phyloP scores from a whole-genome alignment of 1,139 yeast species.

The Magnusiomyces tetraspermus region DNA sequence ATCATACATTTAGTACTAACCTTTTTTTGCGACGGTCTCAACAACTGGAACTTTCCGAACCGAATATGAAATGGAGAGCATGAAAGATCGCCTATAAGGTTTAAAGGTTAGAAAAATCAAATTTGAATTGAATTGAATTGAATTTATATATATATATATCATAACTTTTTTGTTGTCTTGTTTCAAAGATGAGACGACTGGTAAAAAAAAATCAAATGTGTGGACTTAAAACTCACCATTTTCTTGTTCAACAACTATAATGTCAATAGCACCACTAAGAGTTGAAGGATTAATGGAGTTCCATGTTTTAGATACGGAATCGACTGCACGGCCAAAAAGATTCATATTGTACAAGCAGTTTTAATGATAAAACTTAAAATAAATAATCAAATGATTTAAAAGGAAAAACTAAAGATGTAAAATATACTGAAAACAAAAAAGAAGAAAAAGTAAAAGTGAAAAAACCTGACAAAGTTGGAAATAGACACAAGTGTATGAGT shows the following conservation, averaged over 20 bases:
- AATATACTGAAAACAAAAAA: too few species aligned
- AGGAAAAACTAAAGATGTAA: too few species aligned
- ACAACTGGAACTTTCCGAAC: constrained; percentile 85
- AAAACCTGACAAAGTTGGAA: too few species aligned
- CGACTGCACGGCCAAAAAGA: constrained; percentile 92
- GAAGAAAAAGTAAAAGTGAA: too few species aligned
- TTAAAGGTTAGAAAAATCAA: neutral
- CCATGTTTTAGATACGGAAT: constrained; percentile 94
- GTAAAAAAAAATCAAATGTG: too few species aligned
- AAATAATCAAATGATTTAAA: neutral
- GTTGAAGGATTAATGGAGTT: constrained; percentile 95
- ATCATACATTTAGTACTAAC: too few species aligned
- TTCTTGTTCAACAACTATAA: constrained; percentile 89
- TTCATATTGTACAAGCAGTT: constrained; percentile 46
- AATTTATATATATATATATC: too few species aligned
- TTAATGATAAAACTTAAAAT: neutral
- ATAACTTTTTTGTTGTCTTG: too few species aligned
- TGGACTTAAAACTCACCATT: constrained; percentile 36
- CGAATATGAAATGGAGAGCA: constrained; percentile 97
- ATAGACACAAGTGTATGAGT: too few species aligned
- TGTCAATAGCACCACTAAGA: constrained; percentile 92
- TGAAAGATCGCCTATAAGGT: constrained; percentile 47
- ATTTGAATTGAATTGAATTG: too few species aligned
- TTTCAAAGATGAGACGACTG: too few species aligned
- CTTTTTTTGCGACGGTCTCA: constrained; percentile 91